A percentile compares a stretch with the other conserved stretches of the same genome.
phyloP scores from a whole-genome alignment of 2,329 filamentous ascomycete species.

The Paraconiothyrium sp. region DNA sequence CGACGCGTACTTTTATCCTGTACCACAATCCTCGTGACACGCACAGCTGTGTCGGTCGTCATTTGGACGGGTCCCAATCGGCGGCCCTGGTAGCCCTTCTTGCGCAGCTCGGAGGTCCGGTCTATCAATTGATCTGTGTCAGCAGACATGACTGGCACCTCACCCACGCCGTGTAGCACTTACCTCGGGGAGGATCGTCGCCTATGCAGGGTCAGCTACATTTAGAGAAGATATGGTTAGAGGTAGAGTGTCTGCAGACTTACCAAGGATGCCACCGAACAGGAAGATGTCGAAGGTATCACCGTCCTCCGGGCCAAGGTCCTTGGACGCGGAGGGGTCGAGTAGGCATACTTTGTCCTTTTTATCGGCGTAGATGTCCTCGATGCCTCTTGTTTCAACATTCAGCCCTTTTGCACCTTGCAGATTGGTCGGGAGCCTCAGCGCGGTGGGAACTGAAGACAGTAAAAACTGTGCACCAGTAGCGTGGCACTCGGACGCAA shows the following conservation, averaged over 20 bases:
- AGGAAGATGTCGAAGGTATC: conserved; percentile 88
- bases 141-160: conserved; percentile 25
- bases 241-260: conserved; percentile 29
- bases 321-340: conserved; percentile 83
- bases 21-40: conserved; percentile 89
- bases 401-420: conserved; percentile 69
- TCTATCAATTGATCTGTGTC: conserved; percentile 63
- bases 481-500: conserved; percentile 80
- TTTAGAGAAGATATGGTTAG: conserved; percentile 8
- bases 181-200: conserved; percentile 92
- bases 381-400: conserved; percentile 80
- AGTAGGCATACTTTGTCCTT: conserved; percentile 86
- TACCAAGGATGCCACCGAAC: conserved; percentile 95
- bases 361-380: conserved; percentile 77
- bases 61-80: conserved; percentile 93
- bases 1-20: conserved; percentile 76
- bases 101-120: conserved; percentile 92
- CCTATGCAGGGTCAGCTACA: conserved; percentile 62
- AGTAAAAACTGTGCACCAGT: conserved; percentile 77
- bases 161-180: conserved; percentile 37
- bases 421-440: conserved; percentile 69
- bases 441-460: conserved; percentile 76
- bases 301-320: conserved; percentile 84
- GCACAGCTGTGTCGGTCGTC: conserved; percentile 97
- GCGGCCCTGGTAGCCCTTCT: conserved; percentile 89